phyloP scores from a whole-genome alignment of 2,329 filamentous ascomycete genomes.

The Penicillium corylophilum region DNA sequence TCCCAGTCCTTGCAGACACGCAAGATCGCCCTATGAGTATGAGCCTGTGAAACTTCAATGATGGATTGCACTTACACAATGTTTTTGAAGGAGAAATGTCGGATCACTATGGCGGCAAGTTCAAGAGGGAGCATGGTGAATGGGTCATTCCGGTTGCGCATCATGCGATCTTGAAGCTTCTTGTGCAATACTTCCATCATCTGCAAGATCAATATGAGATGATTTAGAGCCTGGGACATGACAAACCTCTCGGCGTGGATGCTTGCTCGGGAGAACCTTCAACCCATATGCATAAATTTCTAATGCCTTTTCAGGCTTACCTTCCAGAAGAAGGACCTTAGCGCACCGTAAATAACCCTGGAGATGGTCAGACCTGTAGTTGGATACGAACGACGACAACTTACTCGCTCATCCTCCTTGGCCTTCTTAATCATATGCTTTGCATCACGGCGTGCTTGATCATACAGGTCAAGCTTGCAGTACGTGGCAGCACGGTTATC shows the following conservation, averaged over 20 bases:
- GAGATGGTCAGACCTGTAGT: background rate
- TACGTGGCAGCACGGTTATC: constrained; percentile 58
- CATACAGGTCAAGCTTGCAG: constrained; percentile 52
- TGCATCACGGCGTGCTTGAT: constrained; percentile 56
- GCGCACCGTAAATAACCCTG: constrained; percentile 58
- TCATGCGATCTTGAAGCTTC: constrained; percentile 39
- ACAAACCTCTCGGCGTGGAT: constrained; percentile 32
- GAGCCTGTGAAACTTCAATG: background rate
- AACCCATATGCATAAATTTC: constrained; percentile 60
- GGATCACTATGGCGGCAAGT: constrained; percentile 53
- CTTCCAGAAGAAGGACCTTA: constrained; percentile 46
- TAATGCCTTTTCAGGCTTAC: constrained; percentile 53
- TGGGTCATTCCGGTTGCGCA: constrained; percentile 45
- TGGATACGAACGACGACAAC: background rate
- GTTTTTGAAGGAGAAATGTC: constrained; percentile 53
- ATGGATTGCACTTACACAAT: constrained; percentile 40
- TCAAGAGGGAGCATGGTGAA: constrained; percentile 56
- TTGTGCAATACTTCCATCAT: constrained; percentile 49
- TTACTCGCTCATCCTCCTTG: constrained; percentile 53
- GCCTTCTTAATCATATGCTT: constrained; percentile 55
- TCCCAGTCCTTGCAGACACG: constrained; percentile 59
- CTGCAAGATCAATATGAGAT: constrained; percentile 22
- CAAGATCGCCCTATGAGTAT: constrained; percentile 42
- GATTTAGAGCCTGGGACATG: background rate
- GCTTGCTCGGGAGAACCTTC: constrained; percentile 48